Evolutionary conservation across 1,284 basidiomycete genomes (phyloP).

Genomic region (Megacollybia platyphylla): DNA sequence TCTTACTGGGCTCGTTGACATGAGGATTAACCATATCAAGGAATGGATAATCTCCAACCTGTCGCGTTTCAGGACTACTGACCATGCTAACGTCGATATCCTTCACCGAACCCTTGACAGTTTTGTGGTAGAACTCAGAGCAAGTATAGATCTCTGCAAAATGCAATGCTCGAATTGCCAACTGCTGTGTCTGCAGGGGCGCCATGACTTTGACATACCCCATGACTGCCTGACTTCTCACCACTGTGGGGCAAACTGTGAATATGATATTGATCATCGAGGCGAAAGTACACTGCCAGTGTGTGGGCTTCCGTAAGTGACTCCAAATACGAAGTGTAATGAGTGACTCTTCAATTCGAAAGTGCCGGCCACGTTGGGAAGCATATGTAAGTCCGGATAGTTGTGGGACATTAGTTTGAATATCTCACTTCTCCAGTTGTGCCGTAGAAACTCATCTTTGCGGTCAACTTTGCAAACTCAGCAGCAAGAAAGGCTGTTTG

Average conservation of each 20-base stretch:
- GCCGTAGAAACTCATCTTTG: constrained; percentile 35
- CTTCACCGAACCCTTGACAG: constrained; percentile 31
- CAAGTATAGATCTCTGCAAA: constrained; percentile 34
- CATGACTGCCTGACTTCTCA: constrained; percentile 42
- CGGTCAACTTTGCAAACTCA: constrained; percentile 29
- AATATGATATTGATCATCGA: constrained; percentile 23
- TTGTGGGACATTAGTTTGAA: not conserved
- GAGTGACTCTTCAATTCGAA: constrained; percentile 2
- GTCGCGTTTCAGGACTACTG: constrained; percentile 24
- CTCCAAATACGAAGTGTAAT: not conserved
- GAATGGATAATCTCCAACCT: constrained; percentile 39
- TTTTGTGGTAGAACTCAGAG: constrained; percentile 26
- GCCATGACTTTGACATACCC: constrained; percentile 26
- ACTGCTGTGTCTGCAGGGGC: constrained; percentile 29
- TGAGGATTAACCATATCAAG: constrained; percentile 29
- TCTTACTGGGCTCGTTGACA: constrained; percentile 23
- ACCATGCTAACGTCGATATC: constrained; percentile 29
- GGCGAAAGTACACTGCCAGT: constrained; percentile 10
- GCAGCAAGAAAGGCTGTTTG: constrained; percentile 31
- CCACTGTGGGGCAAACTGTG: constrained; percentile 27
- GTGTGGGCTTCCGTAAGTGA: constrained; percentile 33
- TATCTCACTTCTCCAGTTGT: constrained; percentile 22
- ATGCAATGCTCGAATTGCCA: constrained; percentile 32
- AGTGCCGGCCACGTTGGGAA: constrained; percentile 45
- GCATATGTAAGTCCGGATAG: constrained; percentile 28